phyloP scores from a whole-genome alignment of 768 basidiomycete species.

The Russula virescens region DNA sequence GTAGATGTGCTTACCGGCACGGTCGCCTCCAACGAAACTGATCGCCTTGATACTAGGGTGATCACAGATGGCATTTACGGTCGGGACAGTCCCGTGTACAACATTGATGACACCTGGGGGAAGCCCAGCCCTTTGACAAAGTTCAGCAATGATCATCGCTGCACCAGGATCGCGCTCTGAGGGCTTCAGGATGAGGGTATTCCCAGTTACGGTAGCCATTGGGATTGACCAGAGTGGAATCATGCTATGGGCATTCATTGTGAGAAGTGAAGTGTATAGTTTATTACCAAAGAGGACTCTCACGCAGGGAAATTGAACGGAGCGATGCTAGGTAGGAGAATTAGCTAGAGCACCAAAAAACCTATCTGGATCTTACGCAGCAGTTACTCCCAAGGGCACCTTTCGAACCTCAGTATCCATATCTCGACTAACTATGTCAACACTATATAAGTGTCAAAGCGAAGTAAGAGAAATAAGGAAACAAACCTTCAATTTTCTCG shows the following conservation, averaged over 20 bases:
- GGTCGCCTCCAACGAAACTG: slow-evolving; percentile 93
- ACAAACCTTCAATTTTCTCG: slow-evolving; percentile 82
- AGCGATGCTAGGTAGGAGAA: slow-evolving; percentile 45
- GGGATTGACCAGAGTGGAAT: slow-evolving; percentile 96
- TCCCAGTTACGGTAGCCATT: slow-evolving; percentile 84
- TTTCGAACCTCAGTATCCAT: slow-evolving; percentile 92
- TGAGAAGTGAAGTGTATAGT: background rate
- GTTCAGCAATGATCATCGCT: slow-evolving; percentile 95
- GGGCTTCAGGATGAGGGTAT: slow-evolving; percentile 91
- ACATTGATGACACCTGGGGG: slow-evolving; percentile 88
- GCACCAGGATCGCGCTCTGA: slow-evolving; percentile 97
- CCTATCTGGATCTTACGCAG: slow-evolving; percentile 36
- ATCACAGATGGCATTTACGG: slow-evolving; percentile 93
- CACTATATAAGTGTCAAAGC: background rate
- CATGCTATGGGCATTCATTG: slow-evolving; percentile 48
- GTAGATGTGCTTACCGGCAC: slow-evolving; percentile 91
- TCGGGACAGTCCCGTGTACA: slow-evolving; percentile 84
- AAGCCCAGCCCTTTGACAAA: slow-evolving; percentile 80
- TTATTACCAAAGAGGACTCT: slow-evolving; percentile 28
- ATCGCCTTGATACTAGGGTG: slow-evolving; percentile 89
- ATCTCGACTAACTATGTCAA: slow-evolving; percentile 70
- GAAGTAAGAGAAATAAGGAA: background rate
- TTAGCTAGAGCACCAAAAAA: background rate
- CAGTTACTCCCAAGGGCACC: slow-evolving; percentile 84
- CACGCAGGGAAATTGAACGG: slow-evolving; percentile 92